Evolutionary conservation across 108 stramenopile genomes (phyloP).

Genomic region (Bacterosira constricta): DNA sequence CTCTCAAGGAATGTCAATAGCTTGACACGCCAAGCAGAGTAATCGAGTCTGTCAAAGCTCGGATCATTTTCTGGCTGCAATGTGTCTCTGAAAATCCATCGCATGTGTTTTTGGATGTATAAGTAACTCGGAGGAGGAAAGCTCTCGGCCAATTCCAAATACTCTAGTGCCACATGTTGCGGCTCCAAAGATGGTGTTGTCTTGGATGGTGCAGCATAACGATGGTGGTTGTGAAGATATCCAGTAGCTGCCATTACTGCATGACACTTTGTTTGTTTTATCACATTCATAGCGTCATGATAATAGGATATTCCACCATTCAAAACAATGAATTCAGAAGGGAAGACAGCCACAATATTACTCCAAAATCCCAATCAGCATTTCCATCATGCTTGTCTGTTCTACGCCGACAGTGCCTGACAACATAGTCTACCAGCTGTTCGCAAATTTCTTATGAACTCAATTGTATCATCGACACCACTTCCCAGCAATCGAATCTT

Average conservation of each 20-base stretch:
- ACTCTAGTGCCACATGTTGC: conserved; percentile 58
- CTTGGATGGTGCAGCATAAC: conserved; percentile 5
- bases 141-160: conserved; percentile 48
- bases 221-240: conserved; percentile 54
- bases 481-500: conserved; percentile 54
- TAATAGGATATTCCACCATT: conserved; percentile 44
- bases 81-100: conserved; percentile 62
- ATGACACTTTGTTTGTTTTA: conserved; percentile 46
- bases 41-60: conserved; percentile 24
- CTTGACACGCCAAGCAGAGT: conserved; percentile 49
- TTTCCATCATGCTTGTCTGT: conserved; percentile 48
- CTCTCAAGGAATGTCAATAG: conserved; percentile 64
- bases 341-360: conserved; percentile 38
- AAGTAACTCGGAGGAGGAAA: conserved; percentile 63
- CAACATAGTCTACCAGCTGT: conserved; percentile 51
- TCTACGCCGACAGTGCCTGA: conserved; percentile 56
- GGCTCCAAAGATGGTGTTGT: conserved; percentile 14
- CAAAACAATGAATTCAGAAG: conserved; percentile 41
- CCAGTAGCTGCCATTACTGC: conserved; percentile 58
- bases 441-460: conserved; percentile 36
- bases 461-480: conserved; percentile 39
- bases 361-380: conserved; percentile 43
- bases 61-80: conserved; percentile 47
- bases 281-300: conserved; percentile 15
- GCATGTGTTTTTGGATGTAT: conserved; percentile 62